Percentiles rank a stretch among this genome's conserved stretches.
These are phyloP conservation scores for Mycena maculata DNA, from an alignment of 768 basidiomycete species.

Conservation along the genomic window DNA sequence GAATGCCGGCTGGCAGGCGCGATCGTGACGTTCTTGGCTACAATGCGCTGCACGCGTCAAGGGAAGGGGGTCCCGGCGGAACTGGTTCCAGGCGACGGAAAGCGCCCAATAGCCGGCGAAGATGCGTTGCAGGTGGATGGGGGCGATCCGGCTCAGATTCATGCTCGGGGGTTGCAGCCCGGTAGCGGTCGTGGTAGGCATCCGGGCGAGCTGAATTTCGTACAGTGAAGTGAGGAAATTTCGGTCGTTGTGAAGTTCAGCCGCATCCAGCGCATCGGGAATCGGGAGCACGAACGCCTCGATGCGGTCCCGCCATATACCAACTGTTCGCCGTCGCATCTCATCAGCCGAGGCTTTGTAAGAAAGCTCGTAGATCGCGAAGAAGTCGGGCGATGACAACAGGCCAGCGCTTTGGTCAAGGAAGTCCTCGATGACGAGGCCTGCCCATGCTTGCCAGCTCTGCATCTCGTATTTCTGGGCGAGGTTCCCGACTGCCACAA, in stretches of 20 bases:
- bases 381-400: slow-evolving; percentile 6
- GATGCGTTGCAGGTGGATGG: background rate
- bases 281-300: background rate
- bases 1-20: background rate
- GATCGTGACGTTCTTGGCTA: background rate
- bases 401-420: background rate
- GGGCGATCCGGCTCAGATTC: background rate
- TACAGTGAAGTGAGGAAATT: slow-evolving; percentile 9
- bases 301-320: background rate
- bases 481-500: slow-evolving; percentile 9
- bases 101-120: background rate
- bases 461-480: slow-evolving; percentile 22
- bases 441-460: slow-evolving; percentile 11
- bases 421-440: background rate
- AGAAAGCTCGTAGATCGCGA: background rate
- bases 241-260: background rate
- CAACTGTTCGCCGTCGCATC: background rate
- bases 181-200: slow-evolving; percentile 15
- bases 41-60: background rate
- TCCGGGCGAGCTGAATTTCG: background rate
- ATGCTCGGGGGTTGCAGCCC: background rate
- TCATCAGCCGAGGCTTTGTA: background rate
- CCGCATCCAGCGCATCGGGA: slow-evolving; percentile 13
- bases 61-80: background rate
- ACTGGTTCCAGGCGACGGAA: background rate